phyloP scores from a whole-genome alignment of 2,329 filamentous ascomycete species.

The Fusarium sp. region DNA sequence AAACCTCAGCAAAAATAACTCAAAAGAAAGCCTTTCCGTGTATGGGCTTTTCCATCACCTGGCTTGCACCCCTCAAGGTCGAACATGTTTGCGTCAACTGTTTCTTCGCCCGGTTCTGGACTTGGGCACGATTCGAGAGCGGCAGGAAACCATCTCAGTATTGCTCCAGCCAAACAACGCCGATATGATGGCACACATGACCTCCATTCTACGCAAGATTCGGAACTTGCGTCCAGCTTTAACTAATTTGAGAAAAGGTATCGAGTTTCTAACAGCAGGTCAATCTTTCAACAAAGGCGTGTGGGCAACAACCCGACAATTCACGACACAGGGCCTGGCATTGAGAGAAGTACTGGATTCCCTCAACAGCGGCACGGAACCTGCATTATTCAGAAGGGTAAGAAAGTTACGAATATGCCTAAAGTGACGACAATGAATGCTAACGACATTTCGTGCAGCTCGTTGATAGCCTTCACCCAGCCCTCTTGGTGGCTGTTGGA shows the following conservation, averaged over 20 bases:
- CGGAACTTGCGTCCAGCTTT: constrained; percentile 80
- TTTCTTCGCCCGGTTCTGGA: constrained; percentile 84
- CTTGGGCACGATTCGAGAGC: constrained; percentile 72
- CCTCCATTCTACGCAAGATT: constrained; percentile 73
- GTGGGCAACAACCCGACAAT: constrained; percentile 79
- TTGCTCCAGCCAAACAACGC: constrained; percentile 77
- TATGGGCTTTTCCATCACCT: constrained; percentile 84
- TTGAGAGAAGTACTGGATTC: constrained; percentile 69
- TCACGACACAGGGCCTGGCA: constrained; percentile 76
- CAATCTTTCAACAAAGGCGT: constrained; percentile 71
- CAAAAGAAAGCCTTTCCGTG: constrained; percentile 84
- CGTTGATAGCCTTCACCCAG: constrained; percentile 67
- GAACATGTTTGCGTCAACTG: constrained; percentile 75
- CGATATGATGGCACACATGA: constrained; percentile 63
- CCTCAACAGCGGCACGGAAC: constrained; percentile 28
- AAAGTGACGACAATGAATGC: not conserved
- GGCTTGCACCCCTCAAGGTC: constrained; percentile 83
- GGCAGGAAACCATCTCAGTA: constrained; percentile 75
- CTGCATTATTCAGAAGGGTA: constrained; percentile 48
- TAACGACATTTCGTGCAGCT: constrained; percentile 54
- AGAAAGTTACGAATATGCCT: constrained; percentile 52
- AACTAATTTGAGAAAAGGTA: constrained; percentile 79
- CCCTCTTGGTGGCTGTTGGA: constrained; percentile 72
- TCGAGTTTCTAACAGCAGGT: constrained; percentile 62
- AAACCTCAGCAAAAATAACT: constrained; percentile 58